Evolutionary conservation across 768 basidiomycete species (phyloP), one percentile per base, ranked within the genome.

Genomic region (Lyophyllum semitale): DNA sequence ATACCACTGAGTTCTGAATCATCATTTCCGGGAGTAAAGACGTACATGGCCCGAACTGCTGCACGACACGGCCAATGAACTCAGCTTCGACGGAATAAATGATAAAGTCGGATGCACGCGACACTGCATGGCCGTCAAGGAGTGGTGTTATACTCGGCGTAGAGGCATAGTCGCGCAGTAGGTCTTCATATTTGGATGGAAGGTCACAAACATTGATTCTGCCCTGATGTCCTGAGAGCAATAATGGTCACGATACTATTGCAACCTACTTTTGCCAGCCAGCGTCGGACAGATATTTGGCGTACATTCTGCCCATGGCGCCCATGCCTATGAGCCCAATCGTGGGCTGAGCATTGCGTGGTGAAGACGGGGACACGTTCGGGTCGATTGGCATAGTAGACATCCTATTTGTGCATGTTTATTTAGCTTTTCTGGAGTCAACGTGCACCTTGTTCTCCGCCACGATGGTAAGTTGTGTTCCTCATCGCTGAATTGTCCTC

Each of bases 281-380:
- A 9, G 88, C 94, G 5, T 77, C 76, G 11, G 86, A 82, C 23
- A 99, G 77, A n/a, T 76, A 68, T n/a, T 78, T 80, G 0, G 94
- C 93, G 68, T 98, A 98, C 94, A 98, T 93, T 65, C 76, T 78
- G 2, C 96, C 96, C 96, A 98, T 98, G 47, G 91, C 91, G 0
- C 95, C 95, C 95, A 98, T 97, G 2, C 96, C 95, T 58, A 97
- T 97, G 48, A 97, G 76, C 1, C 95, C 95, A 35, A 98, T 90
- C 0, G 81, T 79, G 6, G 92, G 91, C 61, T 94, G 92, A 23
- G 60, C 60, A 55, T 73, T 63, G 26, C 60, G 45, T 8, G 69
- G 68, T 5, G 66, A 66, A n/a, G 66, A 60, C 11, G 76, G 72
- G 7, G 72, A 67, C 25, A 73, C 67, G 51, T 70, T 55, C 12